Evolutionary conservation across 495 filamentous ascomycete genomes (phyloP).

Genomic region (Penicillium cinerascens): DNA sequence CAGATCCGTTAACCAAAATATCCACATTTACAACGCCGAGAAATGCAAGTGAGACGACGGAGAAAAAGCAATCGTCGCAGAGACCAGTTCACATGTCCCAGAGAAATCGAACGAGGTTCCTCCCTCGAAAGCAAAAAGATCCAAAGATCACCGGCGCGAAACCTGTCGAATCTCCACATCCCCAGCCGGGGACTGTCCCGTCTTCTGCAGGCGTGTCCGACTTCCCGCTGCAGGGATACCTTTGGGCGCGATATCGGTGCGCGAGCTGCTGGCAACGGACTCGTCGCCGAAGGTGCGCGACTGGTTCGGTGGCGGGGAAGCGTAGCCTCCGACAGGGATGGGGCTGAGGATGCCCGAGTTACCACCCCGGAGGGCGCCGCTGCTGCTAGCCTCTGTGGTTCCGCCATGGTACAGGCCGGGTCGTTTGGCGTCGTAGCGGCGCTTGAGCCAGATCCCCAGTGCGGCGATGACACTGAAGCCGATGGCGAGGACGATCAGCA

Average conservation of each 20-base stretch:
- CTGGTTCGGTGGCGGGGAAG: background rate
- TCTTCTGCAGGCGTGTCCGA: constrained; percentile 24
- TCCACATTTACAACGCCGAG: background rate
- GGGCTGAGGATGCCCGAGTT: constrained; percentile 17
- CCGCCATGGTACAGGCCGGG: constrained; percentile 35
- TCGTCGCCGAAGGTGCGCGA: background rate
- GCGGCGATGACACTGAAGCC: constrained; percentile 40
- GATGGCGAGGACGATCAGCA: constrained; percentile 50
- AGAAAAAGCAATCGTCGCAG: background rate
- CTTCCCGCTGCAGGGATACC: constrained; percentile 3
- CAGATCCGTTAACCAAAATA: background rate
- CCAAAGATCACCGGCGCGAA: constrained; percentile 6
- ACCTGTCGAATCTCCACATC: constrained; percentile 33
- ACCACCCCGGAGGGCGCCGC: constrained; percentile 14
- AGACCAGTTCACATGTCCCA: background rate
- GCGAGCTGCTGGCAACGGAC: constrained; percentile 34
- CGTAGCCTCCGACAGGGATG: background rate
- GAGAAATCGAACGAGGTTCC: background rate
- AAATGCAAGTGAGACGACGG: background rate
- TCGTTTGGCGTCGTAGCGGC: constrained; percentile 46
- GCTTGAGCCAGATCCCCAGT: constrained; percentile 43
- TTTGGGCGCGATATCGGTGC: constrained; percentile 22
- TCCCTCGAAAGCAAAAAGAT: background rate
- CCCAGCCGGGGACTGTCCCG: constrained; percentile 3
- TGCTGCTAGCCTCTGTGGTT: constrained; percentile 14